phyloP scores from a whole-genome alignment of 208 protist genomes.

The Balamuthia mandrillaris region DNA sequence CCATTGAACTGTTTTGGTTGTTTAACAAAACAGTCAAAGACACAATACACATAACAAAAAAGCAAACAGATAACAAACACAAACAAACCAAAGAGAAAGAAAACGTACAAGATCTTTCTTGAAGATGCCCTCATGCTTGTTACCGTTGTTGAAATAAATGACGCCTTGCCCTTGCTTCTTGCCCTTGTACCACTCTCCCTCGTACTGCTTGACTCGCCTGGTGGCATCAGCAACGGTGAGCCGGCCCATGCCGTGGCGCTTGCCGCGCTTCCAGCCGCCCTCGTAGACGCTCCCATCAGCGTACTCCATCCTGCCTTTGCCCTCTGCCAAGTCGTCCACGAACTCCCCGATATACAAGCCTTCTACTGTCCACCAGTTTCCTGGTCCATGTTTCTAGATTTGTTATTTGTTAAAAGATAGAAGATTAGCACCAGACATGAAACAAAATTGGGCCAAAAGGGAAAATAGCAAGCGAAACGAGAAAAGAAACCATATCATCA shows the following conservation, averaged over 20 bases:
- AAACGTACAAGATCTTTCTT: conserved; percentile 9
- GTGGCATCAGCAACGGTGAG: neutral
- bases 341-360: conserved; percentile 11
- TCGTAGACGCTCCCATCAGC: conserved; percentile 20
- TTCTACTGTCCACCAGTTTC: neutral
- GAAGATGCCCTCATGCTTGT: conserved; percentile 18
- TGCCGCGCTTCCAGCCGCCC: conserved; percentile 28
- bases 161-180: conserved; percentile 3
- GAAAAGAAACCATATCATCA: neutral
- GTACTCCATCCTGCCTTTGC: conserved; percentile 24
- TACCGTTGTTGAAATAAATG: neutral
- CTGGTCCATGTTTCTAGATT: neutral
- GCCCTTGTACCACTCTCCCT: conserved; percentile 33
- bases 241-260: conserved; percentile 7
- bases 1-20: neutral
- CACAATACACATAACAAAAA: neutral
- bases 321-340: neutral
- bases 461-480: neutral
- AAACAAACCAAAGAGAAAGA: neutral
- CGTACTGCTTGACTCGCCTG: conserved; percentile 24
- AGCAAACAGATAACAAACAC: neutral
- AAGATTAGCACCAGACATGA: neutral
- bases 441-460: too few species aligned
- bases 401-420: neutral
- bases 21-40: neutral